Percentiles rank a stretch among this genome's conserved stretches.
Evolutionary conservation across 2,329 filamentous ascomycete species (phyloP).

Genomic region (Ophiostoma sp.): DNA sequence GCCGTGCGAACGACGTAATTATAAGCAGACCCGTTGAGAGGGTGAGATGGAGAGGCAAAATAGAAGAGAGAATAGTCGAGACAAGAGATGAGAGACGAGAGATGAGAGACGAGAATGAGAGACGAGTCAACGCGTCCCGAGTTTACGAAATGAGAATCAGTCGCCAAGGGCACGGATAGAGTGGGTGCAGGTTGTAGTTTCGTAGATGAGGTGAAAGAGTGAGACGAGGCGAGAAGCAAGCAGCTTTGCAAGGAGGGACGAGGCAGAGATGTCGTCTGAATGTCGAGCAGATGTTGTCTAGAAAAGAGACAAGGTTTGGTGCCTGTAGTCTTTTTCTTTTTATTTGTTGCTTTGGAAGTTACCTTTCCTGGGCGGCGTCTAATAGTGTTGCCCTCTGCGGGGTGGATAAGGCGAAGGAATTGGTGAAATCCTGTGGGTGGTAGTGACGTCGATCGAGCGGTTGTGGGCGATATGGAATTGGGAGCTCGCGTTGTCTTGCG

Average conservation of each 20-base stretch:
- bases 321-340: background rate
- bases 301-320: background rate
- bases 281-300: background rate
- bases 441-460: background rate
- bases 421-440: background rate
- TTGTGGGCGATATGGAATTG: background rate
- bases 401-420: background rate
- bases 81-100: too few species aligned
- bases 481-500: background rate
- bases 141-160: background rate
- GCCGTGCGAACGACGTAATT: conserved; percentile 9
- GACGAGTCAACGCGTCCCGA: background rate
- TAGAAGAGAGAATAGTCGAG: background rate
- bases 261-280: background rate
- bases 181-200: background rate
- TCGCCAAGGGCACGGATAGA: background rate
- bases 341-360: conserved; percentile 2
- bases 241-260: background rate
- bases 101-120: background rate
- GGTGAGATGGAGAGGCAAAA: background rate
- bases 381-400: background rate
- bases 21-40: background rate
- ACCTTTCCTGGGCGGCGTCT: background rate
- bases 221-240: background rate
- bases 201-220: background rate